phyloP scores from a whole-genome alignment of 257 asterid genomes.

The Penstemon barbatus region DNA sequence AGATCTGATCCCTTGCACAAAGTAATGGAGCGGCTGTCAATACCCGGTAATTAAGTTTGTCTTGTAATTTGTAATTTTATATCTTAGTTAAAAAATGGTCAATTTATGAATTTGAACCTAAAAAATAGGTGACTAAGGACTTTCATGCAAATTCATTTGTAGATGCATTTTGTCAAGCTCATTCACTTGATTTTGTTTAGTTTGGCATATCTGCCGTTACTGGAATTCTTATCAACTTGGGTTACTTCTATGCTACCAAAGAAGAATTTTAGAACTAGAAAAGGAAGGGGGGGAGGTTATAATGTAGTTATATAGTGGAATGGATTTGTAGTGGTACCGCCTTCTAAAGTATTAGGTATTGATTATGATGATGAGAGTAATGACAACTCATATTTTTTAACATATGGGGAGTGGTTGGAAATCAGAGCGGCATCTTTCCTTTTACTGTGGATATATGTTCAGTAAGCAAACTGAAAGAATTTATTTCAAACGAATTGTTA shows the following conservation, averaged over 20 bases:
- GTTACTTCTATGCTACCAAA: neutral
- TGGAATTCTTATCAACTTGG: conserved; percentile 1
- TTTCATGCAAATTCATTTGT: conserved; percentile 1
- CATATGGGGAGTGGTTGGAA: neutral
- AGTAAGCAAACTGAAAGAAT: too few relatives aligned
- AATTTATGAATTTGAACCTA: conserved; percentile 7
- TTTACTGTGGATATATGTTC: neutral
- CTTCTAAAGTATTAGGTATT: neutral
- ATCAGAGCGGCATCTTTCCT: neutral
- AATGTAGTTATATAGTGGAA: neutral
- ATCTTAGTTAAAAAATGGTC: conserved; percentile 4
- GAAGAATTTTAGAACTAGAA: too few relatives aligned
- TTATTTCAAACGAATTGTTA: too few relatives aligned
- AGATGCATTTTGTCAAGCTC: neutral
- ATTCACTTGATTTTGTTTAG: conserved; percentile 5
- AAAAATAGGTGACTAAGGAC: neutral
- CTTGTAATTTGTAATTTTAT: neutral
- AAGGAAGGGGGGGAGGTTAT: neutral
- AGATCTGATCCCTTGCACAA: conserved; percentile 68
- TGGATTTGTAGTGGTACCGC: neutral
- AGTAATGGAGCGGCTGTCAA: conserved; percentile 69
- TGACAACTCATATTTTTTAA: neutral
- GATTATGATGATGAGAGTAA: neutral
- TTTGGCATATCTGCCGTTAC: neutral
- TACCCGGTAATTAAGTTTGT: conserved; percentile 47